Evolutionary conservation across 495 filamentous ascomycete genomes (phyloP).

Genomic region (Aspergillus campestris): DNA sequence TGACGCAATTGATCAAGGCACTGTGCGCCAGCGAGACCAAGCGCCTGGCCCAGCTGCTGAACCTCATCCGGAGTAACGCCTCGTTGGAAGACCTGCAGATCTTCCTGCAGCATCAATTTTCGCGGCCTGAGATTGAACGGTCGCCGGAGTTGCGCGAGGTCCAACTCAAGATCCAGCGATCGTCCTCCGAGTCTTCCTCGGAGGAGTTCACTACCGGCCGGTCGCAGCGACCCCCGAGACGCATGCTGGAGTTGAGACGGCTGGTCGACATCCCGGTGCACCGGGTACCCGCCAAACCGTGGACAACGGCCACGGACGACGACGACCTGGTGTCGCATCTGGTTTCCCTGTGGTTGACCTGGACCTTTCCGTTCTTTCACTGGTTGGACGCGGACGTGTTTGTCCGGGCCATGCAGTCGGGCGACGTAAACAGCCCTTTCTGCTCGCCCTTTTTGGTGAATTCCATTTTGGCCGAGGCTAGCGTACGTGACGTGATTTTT

Average conservation of each 20-base stretch:
- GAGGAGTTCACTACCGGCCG: background rate
- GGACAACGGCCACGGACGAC: constrained; percentile 32
- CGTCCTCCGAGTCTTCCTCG: constrained; percentile 1
- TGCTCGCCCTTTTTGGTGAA: constrained; percentile 40
- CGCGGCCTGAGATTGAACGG: constrained; percentile 10
- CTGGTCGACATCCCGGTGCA: constrained; percentile 17
- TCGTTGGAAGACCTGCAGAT: constrained; percentile 16
- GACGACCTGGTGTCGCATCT: constrained; percentile 35
- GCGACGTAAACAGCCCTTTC: constrained; percentile 15
- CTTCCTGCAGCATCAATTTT: constrained; percentile 13
- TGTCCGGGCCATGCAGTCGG: constrained; percentile 23
- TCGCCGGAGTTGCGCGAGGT: constrained; percentile 14
- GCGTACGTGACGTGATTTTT: constrained; percentile 15
- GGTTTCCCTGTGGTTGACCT: constrained; percentile 34
- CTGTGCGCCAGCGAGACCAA: constrained; percentile 13
- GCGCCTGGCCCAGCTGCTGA: constrained; percentile 15
- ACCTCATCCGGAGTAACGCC: constrained; percentile 21
- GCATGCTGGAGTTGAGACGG: constrained; percentile 17
- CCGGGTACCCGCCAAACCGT: constrained; percentile 27
- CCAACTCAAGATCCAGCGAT: constrained; percentile 3
- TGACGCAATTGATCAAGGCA: constrained; percentile 11
- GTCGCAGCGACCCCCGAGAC: constrained; percentile 3
- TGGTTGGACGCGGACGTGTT: constrained; percentile 33
- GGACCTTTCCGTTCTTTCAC: constrained; percentile 26
- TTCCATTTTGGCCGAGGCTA: constrained; percentile 29